These are phyloP conservation scores for Cladosporium sp. DNA, from an alignment of 2,329 filamentous ascomycete species.

Conservation along the genomic window DNA sequence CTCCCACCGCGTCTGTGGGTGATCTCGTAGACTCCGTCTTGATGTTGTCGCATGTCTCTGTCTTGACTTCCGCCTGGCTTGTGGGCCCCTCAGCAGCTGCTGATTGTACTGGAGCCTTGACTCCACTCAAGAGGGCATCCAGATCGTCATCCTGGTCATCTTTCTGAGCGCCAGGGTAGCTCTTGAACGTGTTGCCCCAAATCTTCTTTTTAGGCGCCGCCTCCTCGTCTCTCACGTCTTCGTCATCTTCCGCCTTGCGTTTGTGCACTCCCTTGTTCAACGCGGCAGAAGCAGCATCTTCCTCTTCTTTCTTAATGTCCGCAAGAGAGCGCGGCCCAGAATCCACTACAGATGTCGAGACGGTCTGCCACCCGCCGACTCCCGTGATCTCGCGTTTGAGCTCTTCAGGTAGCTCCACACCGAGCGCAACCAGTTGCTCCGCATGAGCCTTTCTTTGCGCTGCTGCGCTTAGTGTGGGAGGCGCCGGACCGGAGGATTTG, in stretches of 20 bases:
- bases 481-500: conserved; percentile 33
- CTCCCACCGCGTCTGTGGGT: background rate
- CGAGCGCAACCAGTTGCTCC: conserved; percentile 83
- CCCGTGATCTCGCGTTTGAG: conserved; percentile 80
- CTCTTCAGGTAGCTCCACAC: conserved; percentile 78
- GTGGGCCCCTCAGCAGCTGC: background rate
- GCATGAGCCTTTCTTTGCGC: conserved; percentile 79
- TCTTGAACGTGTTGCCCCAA: conserved; percentile 50
- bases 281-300: conserved; percentile 30
- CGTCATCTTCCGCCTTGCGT: conserved; percentile 61
- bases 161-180: conserved; percentile 46
- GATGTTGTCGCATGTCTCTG: conserved; percentile 10
- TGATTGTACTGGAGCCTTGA: conserved; percentile 27
- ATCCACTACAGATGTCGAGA: conserved; percentile 50
- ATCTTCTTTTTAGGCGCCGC: conserved; percentile 35
- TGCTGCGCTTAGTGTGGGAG: conserved; percentile 48
- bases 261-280: conserved; percentile 59
- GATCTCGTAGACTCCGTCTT: background rate
- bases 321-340: conserved; percentile 39
- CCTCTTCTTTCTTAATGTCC: conserved; percentile 47
- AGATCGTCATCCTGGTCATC: conserved; percentile 59
- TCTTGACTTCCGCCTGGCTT: conserved; percentile 12
- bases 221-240: conserved; percentile 57
- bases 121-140: conserved; percentile 56
- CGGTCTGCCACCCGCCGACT: conserved; percentile 81